Percentiles rank a stretch among this genome's conserved stretches.
phyloP scores from a whole-genome alignment of 2,329 filamentous ascomycete species.

The Leptographium lundbergii region DNA sequence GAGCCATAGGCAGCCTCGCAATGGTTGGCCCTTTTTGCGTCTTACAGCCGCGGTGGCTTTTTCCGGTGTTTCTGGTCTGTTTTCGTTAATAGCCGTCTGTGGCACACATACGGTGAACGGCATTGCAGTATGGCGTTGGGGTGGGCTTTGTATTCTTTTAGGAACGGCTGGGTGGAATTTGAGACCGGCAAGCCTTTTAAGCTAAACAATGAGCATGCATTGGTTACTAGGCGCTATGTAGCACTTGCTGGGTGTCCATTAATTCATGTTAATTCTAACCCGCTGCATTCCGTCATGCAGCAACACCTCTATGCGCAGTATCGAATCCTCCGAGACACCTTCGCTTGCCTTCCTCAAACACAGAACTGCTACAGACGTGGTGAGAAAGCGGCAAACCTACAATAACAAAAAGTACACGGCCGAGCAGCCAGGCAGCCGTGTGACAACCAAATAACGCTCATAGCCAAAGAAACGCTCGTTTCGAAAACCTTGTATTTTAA shows the following conservation, averaged over 20 bases:
- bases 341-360: neutral
- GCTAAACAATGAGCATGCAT: no score
- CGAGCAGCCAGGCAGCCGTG: neutral
- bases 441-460: no score
- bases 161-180: no score
- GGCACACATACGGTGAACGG: no score
- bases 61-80: neutral
- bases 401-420: neutral
- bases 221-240: neutral
- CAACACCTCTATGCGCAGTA: neutral
- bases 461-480: no score
- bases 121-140: no score
- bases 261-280: neutral
- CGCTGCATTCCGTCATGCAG: neutral
- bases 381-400: neutral
- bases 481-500: neutral
- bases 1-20: neutral
- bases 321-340: neutral
- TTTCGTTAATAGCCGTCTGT: no score
- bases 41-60: no score
- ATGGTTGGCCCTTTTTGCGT: neutral
- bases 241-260: neutral
- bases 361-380: neutral
- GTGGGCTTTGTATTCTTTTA: no score
- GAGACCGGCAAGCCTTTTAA: no score